Base-by-base conservation (phyloP, 805 yeast species). In the Zygoascus bituminiphila region DNA sequence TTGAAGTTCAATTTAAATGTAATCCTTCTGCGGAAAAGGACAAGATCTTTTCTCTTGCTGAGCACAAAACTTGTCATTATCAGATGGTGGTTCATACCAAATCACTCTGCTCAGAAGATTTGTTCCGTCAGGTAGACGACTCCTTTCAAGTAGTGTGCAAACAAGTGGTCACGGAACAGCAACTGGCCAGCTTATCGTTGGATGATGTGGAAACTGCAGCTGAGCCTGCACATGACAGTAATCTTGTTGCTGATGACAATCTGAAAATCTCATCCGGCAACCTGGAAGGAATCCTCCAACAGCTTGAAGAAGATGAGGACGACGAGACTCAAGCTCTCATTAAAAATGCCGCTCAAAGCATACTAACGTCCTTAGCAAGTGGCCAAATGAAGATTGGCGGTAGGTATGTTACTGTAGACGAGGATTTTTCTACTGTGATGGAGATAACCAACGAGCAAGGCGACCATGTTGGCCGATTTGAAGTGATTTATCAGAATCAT, bases 1-100 rank as follows among this genome's bases (percentile, higher is more conserved):
- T 77, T 2, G 84, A 81, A 48, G 64, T 84, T 4, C 73, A 73
- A 44, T 82, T 77, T 58, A 67, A 70, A 31, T 84, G 91, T 61
- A 75, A 74, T 50, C 70, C 71, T 2, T 55, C 57, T 10, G 57
- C 59, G 17, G 51, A 51, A 22, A 56, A 54, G 4, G 59, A 60
- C 42, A 59, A 59, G 9, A 62, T 67, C 17, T 47, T 65, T 8
- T 72, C 73, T 58, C 69, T 78, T 2, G 64, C 64, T 44, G 88
- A 82, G 60, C 63, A 70, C 26, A 71, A 69, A 47, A 77, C 82
- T 0, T 82, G 88, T 59, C 73, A 73, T 41, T 82, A 82, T 57
- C 70, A 70, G 53, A 70, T 79, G 62, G 66, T 67, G 23, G 63
- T 82, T 2, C 70, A 70, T 42, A 69, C 80, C 0, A 80, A 81